phyloP scores from a whole-genome alignment of 768 basidiomycete genomes.

The Kwoniella newhampshirensis region DNA sequence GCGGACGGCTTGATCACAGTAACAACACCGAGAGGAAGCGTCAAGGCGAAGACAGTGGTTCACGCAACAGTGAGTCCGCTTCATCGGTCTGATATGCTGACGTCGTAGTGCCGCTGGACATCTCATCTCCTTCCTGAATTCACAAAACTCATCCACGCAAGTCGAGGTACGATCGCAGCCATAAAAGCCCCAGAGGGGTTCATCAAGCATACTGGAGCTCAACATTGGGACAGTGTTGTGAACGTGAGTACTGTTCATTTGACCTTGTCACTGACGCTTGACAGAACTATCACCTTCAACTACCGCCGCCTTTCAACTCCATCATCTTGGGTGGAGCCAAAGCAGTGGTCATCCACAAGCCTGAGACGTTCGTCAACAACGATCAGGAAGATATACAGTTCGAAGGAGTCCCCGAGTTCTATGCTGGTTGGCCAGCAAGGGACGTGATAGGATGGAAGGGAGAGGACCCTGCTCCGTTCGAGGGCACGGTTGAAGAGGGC shows the following conservation, averaged over 20 bases:
- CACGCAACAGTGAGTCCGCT: slow-evolving; percentile 21
- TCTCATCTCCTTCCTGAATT: slow-evolving; percentile 22
- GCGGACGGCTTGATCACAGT: slow-evolving; percentile 25
- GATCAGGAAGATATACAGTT: slow-evolving; percentile 25
- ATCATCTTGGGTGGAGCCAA: slow-evolving; percentile 40
- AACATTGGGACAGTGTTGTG: slow-evolving; percentile 27
- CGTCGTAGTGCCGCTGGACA: slow-evolving; percentile 19
- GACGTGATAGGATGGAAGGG: slow-evolving; percentile 25
- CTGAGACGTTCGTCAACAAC: slow-evolving; percentile 14
- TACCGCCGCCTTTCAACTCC: slow-evolving; percentile 23
- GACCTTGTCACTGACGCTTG: background rate
- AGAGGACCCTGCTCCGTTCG: slow-evolving; percentile 15
- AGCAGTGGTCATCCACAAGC: slow-evolving; percentile 16
- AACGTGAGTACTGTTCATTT: slow-evolving; percentile 17
- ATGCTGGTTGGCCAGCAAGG: slow-evolving; percentile 17
- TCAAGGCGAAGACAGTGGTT: slow-evolving; percentile 20
- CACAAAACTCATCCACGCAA: slow-evolving; percentile 19
- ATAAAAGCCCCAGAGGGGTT: slow-evolving; percentile 25
- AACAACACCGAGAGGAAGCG: slow-evolving; percentile 15
- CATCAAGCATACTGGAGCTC: slow-evolving; percentile 22
- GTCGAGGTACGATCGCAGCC: slow-evolving; percentile 25
- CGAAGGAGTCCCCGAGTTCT: slow-evolving; percentile 27
- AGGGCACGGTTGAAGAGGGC: slow-evolving; percentile 15
- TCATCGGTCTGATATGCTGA: background rate
- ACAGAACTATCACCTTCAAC: slow-evolving; percentile 27